These are phyloP conservation scores for Hericium rajendrae DNA, from an alignment of 768 basidiomycete species.

Conservation along the genomic window DNA sequence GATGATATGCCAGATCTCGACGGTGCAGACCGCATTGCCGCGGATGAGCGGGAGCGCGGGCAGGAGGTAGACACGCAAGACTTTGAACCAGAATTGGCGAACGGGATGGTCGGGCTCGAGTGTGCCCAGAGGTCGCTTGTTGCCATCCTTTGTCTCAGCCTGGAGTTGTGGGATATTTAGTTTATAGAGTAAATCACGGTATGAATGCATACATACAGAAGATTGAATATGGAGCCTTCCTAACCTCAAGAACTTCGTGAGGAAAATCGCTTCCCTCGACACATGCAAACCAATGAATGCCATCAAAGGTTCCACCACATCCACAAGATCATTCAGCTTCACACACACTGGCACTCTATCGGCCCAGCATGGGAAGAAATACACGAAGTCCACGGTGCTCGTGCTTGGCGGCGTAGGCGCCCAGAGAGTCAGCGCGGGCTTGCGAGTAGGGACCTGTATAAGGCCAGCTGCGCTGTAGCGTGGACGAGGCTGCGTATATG, in stretches of 20 bases:
- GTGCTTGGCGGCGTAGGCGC: conserved; percentile 80
- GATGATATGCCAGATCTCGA: conserved; percentile 89
- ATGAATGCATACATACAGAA: conserved; percentile 29
- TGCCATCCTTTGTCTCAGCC: conserved; percentile 45
- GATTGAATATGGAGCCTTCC: conserved; percentile 56
- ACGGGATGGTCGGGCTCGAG: conserved; percentile 50
- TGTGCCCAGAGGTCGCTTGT: conserved; percentile 48
- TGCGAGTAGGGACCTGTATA: conserved; percentile 42
- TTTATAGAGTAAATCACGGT: neutral
- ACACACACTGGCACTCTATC: conserved; percentile 59
- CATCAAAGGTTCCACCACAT: conserved; percentile 73
- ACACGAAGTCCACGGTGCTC: conserved; percentile 65
- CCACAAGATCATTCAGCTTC: conserved; percentile 56
- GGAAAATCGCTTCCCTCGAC: conserved; percentile 65
- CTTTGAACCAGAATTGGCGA: conserved; percentile 75
- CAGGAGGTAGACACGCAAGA: conserved; percentile 71
- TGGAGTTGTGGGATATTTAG: conserved; percentile 17
- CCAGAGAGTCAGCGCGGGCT: conserved; percentile 59
- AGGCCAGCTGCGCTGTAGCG: conserved; percentile 55
- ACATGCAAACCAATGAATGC: conserved; percentile 73
- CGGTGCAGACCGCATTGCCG: conserved; percentile 80
- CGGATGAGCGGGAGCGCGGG: conserved; percentile 81
- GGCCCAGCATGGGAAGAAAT: conserved; percentile 85
- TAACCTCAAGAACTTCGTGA: conserved; percentile 73
- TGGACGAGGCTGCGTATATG: conserved; percentile 52